A percentile compares a stretch with the other conserved stretches of the same genome.
These are phyloP conservation scores for Lactarius trivialis DNA, from an alignment of 768 basidiomycete genomes.

Conservation along the genomic window DNA sequence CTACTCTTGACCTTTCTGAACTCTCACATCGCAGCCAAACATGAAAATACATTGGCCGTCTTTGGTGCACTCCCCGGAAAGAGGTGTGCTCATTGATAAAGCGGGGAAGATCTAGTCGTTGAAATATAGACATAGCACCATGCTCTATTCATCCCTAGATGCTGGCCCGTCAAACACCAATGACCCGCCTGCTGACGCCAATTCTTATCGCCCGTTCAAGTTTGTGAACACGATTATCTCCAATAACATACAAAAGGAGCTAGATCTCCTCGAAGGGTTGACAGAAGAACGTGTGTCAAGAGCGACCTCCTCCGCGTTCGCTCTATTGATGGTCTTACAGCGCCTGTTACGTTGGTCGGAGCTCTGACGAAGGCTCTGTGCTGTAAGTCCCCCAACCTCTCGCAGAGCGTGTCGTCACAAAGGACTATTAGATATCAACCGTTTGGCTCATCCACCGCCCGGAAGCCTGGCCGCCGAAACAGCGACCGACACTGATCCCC, in stretches of 20 bases:
- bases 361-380: slow-evolving; percentile 91
- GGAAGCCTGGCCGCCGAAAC: slow-evolving; percentile 31
- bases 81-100: slow-evolving; percentile 48
- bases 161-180: slow-evolving; percentile 36
- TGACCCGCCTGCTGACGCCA: slow-evolving; percentile 50
- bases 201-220: slow-evolving; percentile 81
- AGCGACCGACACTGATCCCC: slow-evolving; percentile 39
- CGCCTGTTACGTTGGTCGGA: slow-evolving; percentile 70
- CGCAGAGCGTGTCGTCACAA: slow-evolving; percentile 26
- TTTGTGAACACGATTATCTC: slow-evolving; percentile 64
- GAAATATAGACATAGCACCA: slow-evolving; percentile 40
- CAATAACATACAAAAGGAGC: slow-evolving; percentile 51
- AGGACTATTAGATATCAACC: slow-evolving; percentile 55
- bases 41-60: slow-evolving; percentile 90
- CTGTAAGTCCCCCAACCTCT: slow-evolving; percentile 42
- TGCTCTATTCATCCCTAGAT: slow-evolving; percentile 68
- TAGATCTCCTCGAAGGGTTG: slow-evolving; percentile 45
- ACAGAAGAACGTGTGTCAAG: slow-evolving; percentile 46
- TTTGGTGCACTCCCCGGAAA: slow-evolving; percentile 83
- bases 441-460: slow-evolving; percentile 37
- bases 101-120: background rate
- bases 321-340: slow-evolving; percentile 29
- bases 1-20: slow-evolving; percentile 89
- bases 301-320: slow-evolving; percentile 11
- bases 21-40: slow-evolving; percentile 81